Base-by-base conservation (phyloP, 768 basidiomycete genomes). In the Amylocystis lapponica region DNA sequence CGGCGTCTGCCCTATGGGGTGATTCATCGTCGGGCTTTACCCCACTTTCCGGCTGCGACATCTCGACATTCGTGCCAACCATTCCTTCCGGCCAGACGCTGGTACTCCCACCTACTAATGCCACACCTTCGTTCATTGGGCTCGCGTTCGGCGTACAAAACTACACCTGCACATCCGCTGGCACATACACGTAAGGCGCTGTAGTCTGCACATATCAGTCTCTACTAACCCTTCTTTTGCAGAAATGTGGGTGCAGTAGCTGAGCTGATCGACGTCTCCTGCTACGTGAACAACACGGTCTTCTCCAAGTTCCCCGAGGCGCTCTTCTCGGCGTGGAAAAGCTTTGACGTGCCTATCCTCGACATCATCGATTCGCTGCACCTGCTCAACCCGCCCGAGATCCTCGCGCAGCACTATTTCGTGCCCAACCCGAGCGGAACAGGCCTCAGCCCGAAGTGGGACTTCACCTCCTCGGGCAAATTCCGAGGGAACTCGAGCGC, bases 91-190 rank as follows among this genome's bases (percentile, higher is more conserved):
- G 55, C 17, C 64, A 66, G 48, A 60, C 61, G 3, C 46, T 52
- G 36, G 59, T 76, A 36, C 53, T 64, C 3, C 55, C 56, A n/a
- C 74, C 74, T 4, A 56, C 59, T 4, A 46, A 50, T 14, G 43
- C 59, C 0, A 61, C 68, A 1, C 64, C 56, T 9, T 43, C 59
- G 8, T 74, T 64, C 55, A 66, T 78, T 39, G 68, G 64, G 11
- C 55, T 76, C n/a, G 74, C 63, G 10, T 56, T 75, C 39, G 72
- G 76, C 19, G 67, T 66, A 13, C 77, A 78, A 54, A 78, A 78
- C 56, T 80, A 78, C 57, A 78, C 74, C 22, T 79, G 78, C 53
- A 55, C 51, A 8, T 41, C 47, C 27, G 56, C 46, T 33, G 60
- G 65, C 34, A 57, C 47, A 37, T 79, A 64, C 53, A 66, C 66